Percentiles rank a stretch among this genome's conserved stretches.
These are phyloP conservation scores for Vicia faba DNA, from an alignment of 306 rosid species.

Conservation along the genomic window DNA sequence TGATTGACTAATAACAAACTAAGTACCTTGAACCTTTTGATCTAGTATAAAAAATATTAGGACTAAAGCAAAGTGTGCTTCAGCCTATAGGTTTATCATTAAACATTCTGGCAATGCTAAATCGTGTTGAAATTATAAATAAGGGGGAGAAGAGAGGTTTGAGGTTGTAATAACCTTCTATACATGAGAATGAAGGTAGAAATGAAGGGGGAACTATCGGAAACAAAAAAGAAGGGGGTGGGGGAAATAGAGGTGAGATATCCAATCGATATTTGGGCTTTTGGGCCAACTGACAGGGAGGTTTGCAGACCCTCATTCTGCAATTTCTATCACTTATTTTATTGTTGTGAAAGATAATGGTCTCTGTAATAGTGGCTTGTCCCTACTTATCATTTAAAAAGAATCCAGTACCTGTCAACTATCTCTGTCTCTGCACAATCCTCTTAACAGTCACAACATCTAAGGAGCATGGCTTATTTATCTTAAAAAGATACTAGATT, in stretches of 20 bases:
- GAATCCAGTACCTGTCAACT: neutral
- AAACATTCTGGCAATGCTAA: neutral
- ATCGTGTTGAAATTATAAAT: neutral
- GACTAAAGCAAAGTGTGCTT: conserved; percentile 14
- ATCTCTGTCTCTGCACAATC: neutral
- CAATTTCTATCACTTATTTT: neutral
- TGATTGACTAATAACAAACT: no score
- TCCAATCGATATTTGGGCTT: neutral
- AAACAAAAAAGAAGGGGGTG: neutral
- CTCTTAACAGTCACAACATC: conserved; percentile 15
- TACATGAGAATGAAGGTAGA: neutral
- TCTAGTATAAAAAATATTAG: conserved; percentile 1
- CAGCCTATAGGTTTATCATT: conserved; percentile 10
- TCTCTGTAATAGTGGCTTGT: neutral
- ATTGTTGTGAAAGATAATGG: neutral
- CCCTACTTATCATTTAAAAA: conserved; percentile 10
- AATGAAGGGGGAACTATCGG: neutral
- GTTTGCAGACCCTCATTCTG: conserved; percentile 3
- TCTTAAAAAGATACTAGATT: conserved; percentile 24
- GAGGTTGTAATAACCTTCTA: neutral
- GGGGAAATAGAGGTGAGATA: neutral
- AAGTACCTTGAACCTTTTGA: no score
- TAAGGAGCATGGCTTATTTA: conserved; percentile 5
- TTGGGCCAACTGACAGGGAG: neutral
- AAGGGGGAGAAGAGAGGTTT: neutral